These are phyloP conservation scores for Gaeumannomyces tritici DNA, from an alignment of 2,329 filamentous ascomycete species.

Conservation along the genomic window DNA sequence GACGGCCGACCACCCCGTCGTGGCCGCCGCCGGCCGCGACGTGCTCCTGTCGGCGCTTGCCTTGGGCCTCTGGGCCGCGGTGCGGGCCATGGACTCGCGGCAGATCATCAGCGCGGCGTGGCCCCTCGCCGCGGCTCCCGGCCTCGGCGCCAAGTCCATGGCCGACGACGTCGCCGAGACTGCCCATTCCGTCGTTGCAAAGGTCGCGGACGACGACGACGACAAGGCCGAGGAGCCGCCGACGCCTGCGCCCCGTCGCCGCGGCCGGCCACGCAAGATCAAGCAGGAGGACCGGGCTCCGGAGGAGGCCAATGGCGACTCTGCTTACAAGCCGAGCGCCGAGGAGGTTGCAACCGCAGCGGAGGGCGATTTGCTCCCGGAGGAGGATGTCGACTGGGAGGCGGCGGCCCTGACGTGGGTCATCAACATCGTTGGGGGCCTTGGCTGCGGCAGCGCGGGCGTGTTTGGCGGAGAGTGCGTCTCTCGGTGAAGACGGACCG, in stretches of 20 bases:
- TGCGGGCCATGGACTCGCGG: slow-evolving; percentile 38
- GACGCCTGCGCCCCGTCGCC: slow-evolving; percentile 5
- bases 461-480: slow-evolving; percentile 38
- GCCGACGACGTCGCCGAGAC: slow-evolving; percentile 4
- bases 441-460: slow-evolving; percentile 33
- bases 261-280: slow-evolving; percentile 16
- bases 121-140: slow-evolving; percentile 16
- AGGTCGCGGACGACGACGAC: background rate
- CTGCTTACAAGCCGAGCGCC: slow-evolving; percentile 26
- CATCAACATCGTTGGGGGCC: slow-evolving; percentile 29
- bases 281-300: slow-evolving; percentile 10
- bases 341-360: slow-evolving; percentile 18
- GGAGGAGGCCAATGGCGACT: slow-evolving; percentile 16
- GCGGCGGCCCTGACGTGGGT: slow-evolving; percentile 36
- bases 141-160: background rate
- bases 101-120: slow-evolving; percentile 33
- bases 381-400: slow-evolving; percentile 34
- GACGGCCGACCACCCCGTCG: slow-evolving; percentile 45
- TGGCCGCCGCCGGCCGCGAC: slow-evolving; percentile 48
- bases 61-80: slow-evolving; percentile 48
- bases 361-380: slow-evolving; percentile 31
- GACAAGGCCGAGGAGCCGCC: slow-evolving; percentile 1
- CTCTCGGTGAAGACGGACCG: slow-evolving; percentile 10
- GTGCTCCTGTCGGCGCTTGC: slow-evolving; percentile 44
- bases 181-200: background rate